Base-by-base conservation (phyloP, 2,329 filamentous ascomycete species). In the Colletotrichum sp. region DNA sequence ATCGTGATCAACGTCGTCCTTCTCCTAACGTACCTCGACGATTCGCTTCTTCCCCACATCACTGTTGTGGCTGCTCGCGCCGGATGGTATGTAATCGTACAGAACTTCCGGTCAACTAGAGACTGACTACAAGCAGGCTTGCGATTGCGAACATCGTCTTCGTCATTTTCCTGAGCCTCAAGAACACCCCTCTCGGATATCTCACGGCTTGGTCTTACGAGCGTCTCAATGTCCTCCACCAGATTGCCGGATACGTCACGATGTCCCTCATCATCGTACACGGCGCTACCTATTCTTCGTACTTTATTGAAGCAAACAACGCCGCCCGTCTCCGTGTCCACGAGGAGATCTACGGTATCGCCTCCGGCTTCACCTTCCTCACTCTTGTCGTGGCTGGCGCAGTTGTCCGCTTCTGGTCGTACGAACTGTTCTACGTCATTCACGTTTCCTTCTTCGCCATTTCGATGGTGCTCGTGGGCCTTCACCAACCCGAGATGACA, bases 201-300 rank as follows among this genome's bases (percentile, higher is more conserved):
- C 77, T 93, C 13, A 88, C 88, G 2, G 83, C 86, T 3, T 90
- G 88, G 79, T 92, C 90, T 7, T 91, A 93, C 80, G 91, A 92
- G 75, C 86, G 89, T 24, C 86, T 93, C 67, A 92, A 92, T 78
- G 85, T 88, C 65, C 84, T 93, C 4, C 91, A 93, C 78, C 88
- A 88, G 73, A 82, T 90, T 21, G 86, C 87, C 6, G 90, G 90
- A 4, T 89, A 87, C 78, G 85, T 85, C 8, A 87, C 88, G 21
- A 84, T 92, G 30, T 72, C 84, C 38, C 83, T 85, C 38, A 81
- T 87, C 73, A 80, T 90, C 18, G 74, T 90, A 4, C 90, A 92
- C 71, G 85, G 82, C 4, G 82, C 82, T 26, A 79, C 85, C 28
- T 89, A 91, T 77, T 82, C 85, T 1, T 80, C 82, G 6, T 83